phyloP scores from a whole-genome alignment of 208 protist genomes.

The Trypanosoma theileri region DNA sequence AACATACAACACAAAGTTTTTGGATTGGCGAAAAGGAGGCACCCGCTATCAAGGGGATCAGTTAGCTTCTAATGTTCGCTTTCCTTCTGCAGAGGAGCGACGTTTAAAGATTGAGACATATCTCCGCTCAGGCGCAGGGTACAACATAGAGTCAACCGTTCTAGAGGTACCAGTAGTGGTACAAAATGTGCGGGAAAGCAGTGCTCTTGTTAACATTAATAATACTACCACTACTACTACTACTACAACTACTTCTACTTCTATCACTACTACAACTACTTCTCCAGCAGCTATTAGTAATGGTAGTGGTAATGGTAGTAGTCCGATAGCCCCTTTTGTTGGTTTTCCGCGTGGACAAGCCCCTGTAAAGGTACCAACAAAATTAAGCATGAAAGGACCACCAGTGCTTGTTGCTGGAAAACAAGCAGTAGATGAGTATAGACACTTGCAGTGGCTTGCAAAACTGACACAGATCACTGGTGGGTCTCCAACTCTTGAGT shows the following conservation, averaged over 20 bases:
- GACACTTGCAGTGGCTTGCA: constrained; percentile 68
- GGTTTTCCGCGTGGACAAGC: constrained; percentile 31
- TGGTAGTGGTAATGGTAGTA: constrained; percentile 18
- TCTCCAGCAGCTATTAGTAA: neutral
- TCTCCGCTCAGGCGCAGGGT: constrained; percentile 54
- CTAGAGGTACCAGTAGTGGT: constrained; percentile 33
- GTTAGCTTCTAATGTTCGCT: constrained; percentile 70
- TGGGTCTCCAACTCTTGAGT: constrained; percentile 38
- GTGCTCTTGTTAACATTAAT: too few species aligned
- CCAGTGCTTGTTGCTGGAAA: constrained; percentile 33
- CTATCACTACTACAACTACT: constrained; percentile 18
- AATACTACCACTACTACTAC: neutral
- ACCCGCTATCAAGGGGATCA: constrained; percentile 77
- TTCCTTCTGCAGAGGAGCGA: constrained; percentile 75
- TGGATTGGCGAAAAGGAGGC: constrained; percentile 87
- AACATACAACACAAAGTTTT: constrained; percentile 83
- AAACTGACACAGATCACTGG: constrained; percentile 68
- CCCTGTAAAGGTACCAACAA: constrained; percentile 18
- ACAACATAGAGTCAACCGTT: constrained; percentile 51
- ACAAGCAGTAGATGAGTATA: constrained; percentile 67
- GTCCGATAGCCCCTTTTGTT: constrained; percentile 26
- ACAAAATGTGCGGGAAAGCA: neutral
- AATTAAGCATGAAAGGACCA: constrained; percentile 18
- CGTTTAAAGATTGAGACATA: constrained; percentile 77
- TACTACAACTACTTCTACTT: neutral